Evolutionary conservation across 805 yeast genomes (phyloP), one percentile per base, ranked within the genome.

Genomic region (Hanseniaspora mollemarum): DNA sequence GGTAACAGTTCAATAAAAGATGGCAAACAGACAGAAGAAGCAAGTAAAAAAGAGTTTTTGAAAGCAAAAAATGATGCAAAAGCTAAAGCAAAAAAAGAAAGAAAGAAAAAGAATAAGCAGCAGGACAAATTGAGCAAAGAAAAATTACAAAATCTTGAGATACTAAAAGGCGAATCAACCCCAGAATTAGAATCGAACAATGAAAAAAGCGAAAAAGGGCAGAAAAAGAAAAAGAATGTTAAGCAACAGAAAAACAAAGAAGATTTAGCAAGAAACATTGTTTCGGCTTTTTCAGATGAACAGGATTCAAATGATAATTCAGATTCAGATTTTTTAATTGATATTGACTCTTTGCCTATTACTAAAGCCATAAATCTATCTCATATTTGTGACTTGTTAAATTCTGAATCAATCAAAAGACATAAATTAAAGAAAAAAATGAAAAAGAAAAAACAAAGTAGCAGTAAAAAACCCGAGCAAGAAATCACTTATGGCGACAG

Each of bases 341-440:
- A 48, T 18, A 48, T 48, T n/a, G 43, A 48, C 24, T 40, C 41
- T 13, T 40, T 48, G 29, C 51, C 51, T 32, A 38, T 48, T 25
- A 48, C 51, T 2, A 48, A 48, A 28, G 35, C 51, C 5, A 48
- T 48, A 8, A 48, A 48, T 33, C 18, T 48, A n/a, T 48, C 51
- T 25, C 51, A 48, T 26, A 13, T 48, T 16, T 48, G 43, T 33
- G 51, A 37, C 8, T 21, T 43, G 7, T 24, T 48, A 15, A 48
- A 48, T 28, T 29, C 51, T 9, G 51, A 48, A 29, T 28, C 41
- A 10, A 8, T 33, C 8, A 48, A 40, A 16, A 35, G 29, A 29
- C 36, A 48, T 5, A 48, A 48, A 26, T 24, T 48, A 9, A 48
- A 48, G 37, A 48, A 48, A 15, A 48, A 48, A 29, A 8, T 40